Evolutionary conservation across 106 monocot genomes (phyloP), one percentile per base, ranked within the genome.

Genomic region (Platanthera guangdongensis): DNA sequence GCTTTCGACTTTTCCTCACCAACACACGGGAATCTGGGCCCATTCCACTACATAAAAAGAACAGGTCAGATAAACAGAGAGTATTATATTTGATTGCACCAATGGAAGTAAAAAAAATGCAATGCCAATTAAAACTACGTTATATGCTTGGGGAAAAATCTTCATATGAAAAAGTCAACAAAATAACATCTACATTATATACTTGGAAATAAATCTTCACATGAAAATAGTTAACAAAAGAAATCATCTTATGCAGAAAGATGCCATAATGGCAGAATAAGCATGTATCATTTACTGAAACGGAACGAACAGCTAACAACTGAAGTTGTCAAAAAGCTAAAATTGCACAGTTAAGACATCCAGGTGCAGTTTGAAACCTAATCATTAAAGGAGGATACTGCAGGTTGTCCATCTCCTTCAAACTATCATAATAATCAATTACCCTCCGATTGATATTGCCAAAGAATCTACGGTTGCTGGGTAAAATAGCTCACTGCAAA

Each of bases 11-110:
- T 95, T 95, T 95, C 49, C 95, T 87, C 7, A 95, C 86, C 45
- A 95, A 85, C 67, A 95, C 95, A 78, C 95, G 89, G 60, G 88
- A 92, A 81, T 95, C 95, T 54, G 95, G 92, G 69, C 95, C 95
- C 95, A 95, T 95, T 14, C 95, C 95, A 88, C 95, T 95, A 86
- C 75, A 84, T 30, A 70, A 4, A 68, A 39, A 16, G 52, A 22
- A 68, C 21, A 51, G 9, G 68, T 39, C 39, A 45, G 47, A 50
- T 47, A 47, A 32, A 49, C 12, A 11, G 4, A 9, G 6, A 51
- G 47, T 14, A 65, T 25, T 65, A 11, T 30, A 30, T 30, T 65
- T 30, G 32, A 25, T 21, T 4, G 32, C 28, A 65, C 11, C 8
- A 32, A 3, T 65, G 9, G 12, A 32, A 12, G 25, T 12, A 65